Evolutionary conservation across 2,329 filamentous ascomycete species (phyloP).

Genomic region (Diplodia sapinea): DNA sequence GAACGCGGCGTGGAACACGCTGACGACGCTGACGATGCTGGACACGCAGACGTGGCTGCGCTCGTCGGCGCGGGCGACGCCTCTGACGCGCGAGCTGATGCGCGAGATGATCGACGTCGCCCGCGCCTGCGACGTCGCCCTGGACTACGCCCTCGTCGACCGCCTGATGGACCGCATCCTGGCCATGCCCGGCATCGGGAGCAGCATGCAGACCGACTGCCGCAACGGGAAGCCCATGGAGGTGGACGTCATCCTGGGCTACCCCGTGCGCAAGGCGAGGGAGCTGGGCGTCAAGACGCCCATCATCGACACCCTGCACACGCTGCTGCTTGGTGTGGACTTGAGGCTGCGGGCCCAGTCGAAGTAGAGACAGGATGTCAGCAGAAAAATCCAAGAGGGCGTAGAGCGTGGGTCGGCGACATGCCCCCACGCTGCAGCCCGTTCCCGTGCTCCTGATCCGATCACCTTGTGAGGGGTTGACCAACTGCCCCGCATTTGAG

Average conservation of each 20-base stretch:
- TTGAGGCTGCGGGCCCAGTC: not conserved
- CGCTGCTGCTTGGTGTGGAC: not conserved
- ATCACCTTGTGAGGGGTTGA: not conserved
- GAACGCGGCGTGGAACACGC: not conserved
- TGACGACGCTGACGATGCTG: not conserved
- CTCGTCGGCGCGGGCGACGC: not conserved
- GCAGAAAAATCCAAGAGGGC: too few relatives aligned
- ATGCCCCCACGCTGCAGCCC: too few relatives aligned
- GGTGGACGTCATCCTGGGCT: not conserved
- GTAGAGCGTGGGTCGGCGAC: too few relatives aligned
- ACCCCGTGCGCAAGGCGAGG: not conserved
- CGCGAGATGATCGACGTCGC: not conserved
- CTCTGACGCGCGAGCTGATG: not conserved
- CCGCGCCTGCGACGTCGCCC: not conserved
- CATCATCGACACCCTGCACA: not conserved
- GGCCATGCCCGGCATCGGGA: not conserved
- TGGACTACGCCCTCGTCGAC: not conserved
- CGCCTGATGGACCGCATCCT: not conserved
- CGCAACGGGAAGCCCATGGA: not conserved
- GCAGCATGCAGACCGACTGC: slow-evolving; percentile 4
- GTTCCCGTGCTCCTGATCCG: too few relatives aligned
- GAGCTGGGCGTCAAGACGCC: not conserved
- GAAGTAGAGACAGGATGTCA: not conserved
- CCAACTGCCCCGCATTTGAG: not conserved
- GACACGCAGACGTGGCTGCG: not conserved